Conservation (phyloP, 2,329 filamentous ascomycete species). For the Lecanicillium sp. region DNA sequence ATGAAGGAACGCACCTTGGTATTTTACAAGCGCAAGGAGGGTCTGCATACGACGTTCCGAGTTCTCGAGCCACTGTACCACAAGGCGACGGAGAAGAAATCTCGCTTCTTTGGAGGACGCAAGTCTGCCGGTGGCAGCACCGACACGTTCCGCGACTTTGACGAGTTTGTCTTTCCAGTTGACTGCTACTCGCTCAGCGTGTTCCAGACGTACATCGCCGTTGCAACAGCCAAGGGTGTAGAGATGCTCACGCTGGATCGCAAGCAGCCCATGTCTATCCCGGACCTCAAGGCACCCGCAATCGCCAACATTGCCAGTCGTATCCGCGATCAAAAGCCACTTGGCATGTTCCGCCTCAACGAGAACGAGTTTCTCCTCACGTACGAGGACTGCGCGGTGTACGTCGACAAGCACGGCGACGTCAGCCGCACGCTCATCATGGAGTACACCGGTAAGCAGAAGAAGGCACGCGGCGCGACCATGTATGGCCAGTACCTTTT, state of each 20-base stretch:
- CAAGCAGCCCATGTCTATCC: conserved; percentile 90
- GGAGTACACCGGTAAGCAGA: conserved; percentile 91
- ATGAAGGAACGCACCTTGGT: conserved; percentile 96
- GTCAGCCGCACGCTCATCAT: conserved; percentile 91
- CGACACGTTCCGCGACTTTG: conserved; percentile 95
- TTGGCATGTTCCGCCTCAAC: conserved; percentile 94
- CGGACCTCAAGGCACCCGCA: conserved; percentile 69
- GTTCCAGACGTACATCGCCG: conserved; percentile 89
- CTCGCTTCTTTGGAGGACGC: conserved; percentile 55
- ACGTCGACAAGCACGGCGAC: conserved; percentile 96
- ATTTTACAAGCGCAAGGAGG: conserved; percentile 95
- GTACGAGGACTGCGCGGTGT: conserved; percentile 94
- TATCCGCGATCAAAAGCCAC: conserved; percentile 71
- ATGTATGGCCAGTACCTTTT: conserved; percentile 88
- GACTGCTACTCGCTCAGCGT: conserved; percentile 94
- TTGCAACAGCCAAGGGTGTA: conserved; percentile 84
- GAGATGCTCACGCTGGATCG: conserved; percentile 96
- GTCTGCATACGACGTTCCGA: conserved; percentile 88
- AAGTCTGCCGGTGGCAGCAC: conserved; percentile 60
- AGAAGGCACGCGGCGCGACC: conserved; percentile 71
- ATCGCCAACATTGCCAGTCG: conserved; percentile 80
- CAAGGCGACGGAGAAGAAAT: conserved; percentile 78
- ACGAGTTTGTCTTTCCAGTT: conserved; percentile 95
- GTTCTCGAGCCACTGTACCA: conserved; percentile 94
- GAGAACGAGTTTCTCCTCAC: conserved; percentile 88